Percentiles rank a stretch among this genome's conserved stretches.
Evolutionary conservation across 805 yeast species (phyloP).

Genomic region (Saturnispora diversa): DNA sequence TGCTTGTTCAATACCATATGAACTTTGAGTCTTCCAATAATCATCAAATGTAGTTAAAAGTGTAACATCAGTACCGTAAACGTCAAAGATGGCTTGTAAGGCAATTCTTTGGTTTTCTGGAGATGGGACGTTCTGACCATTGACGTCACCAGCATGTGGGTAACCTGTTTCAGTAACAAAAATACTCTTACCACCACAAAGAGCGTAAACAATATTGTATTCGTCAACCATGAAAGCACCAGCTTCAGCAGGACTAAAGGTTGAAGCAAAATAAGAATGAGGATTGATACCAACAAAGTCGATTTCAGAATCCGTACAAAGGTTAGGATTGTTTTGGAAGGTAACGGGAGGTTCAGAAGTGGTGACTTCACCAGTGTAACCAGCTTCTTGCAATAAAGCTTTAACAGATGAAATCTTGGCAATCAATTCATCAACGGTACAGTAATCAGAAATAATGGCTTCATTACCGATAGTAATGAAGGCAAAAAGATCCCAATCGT

Average conservation of each 20-base stretch:
- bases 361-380: slow-evolving; percentile 68
- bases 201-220: slow-evolving; percentile 40
- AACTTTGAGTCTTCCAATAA: slow-evolving; percentile 81
- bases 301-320: slow-evolving; percentile 63
- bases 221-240: slow-evolving; percentile 68
- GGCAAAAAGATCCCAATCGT: slow-evolving; percentile 68
- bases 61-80: slow-evolving; percentile 52
- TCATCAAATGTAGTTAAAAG: slow-evolving; percentile 78
- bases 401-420: slow-evolving; percentile 60
- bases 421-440: slow-evolving; percentile 54
- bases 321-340: slow-evolving; percentile 51
- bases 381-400: slow-evolving; percentile 49
- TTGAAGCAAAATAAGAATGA: slow-evolving; percentile 72
- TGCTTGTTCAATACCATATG: slow-evolving; percentile 76
- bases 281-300: slow-evolving; percentile 84
- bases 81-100: slow-evolving; percentile 50
- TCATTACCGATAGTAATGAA: slow-evolving; percentile 83
- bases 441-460: slow-evolving; percentile 60
- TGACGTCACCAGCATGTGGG: slow-evolving; percentile 63
- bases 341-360: slow-evolving; percentile 88
- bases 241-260: slow-evolving; percentile 53
- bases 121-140: slow-evolving; percentile 70
- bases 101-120: slow-evolving; percentile 65
- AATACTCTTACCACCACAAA: slow-evolving; percentile 51
- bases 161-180: slow-evolving; percentile 83